A percentile compares a stretch with the other conserved stretches of the same genome.
phyloP scores from a whole-genome alignment of 805 yeast genomes.

The Pichia gijzeniarum region DNA sequence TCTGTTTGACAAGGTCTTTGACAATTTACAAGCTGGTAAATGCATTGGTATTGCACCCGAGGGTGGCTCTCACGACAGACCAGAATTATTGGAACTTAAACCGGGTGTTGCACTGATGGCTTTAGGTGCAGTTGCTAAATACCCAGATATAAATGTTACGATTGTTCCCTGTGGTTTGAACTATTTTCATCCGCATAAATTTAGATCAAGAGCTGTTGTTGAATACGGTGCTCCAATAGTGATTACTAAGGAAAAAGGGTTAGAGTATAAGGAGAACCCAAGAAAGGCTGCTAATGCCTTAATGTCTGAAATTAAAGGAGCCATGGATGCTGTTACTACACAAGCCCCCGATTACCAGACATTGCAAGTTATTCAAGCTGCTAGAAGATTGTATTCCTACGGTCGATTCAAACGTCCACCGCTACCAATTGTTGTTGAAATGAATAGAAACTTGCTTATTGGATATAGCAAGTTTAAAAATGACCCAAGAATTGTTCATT shows the following conservation, averaged over 20 bases:
- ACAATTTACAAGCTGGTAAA: conserved; percentile 62
- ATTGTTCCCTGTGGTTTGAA: conserved; percentile 97
- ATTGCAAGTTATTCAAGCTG: conserved; percentile 84
- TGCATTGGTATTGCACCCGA: conserved; percentile 94
- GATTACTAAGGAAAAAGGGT: conserved; percentile 54
- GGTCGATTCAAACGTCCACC: conserved; percentile 43
- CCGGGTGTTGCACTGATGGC: conserved; percentile 99
- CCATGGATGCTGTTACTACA: conserved; percentile 76
- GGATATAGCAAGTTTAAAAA: conserved; percentile 75
- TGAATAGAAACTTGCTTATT: conserved; percentile 76
- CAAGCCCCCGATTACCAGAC: conserved; percentile 86
- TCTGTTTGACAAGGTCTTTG: conserved; percentile 77
- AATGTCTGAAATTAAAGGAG: conserved; percentile 57
- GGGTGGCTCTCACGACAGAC: conserved; percentile 98
- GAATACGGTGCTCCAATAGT: conserved; percentile 88
- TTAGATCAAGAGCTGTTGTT: conserved; percentile 89
- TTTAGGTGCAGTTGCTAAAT: conserved; percentile 74
- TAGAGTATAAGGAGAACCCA: conserved; percentile 55
- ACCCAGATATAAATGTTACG: conserved; percentile 61
- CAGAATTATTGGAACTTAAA: conserved; percentile 83
- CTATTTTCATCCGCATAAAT: conserved; percentile 92
- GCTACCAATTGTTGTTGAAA: conserved; percentile 77
- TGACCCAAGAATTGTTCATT: conserved; percentile 57
- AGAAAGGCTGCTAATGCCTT: conserved; percentile 65
- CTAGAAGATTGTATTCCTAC: conserved; percentile 77